These are phyloP conservation scores for Actinomucor elegans DNA, from an alignment of 371 early-diverging fungal genomes.

Conservation along the genomic window DNA sequence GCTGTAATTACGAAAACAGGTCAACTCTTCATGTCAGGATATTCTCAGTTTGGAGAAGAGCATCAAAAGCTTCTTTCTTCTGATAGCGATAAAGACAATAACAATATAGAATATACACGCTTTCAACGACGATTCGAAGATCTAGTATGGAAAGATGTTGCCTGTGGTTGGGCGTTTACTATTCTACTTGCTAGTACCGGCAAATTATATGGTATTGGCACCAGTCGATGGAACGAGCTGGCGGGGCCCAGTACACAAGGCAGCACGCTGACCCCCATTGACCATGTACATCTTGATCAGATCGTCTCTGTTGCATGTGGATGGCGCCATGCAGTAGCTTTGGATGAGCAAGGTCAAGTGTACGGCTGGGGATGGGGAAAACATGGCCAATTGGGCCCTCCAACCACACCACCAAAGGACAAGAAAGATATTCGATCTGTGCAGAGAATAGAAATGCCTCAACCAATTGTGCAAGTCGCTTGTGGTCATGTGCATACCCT, in stretches of 20 bases:
- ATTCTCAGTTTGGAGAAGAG: conserved; percentile 18
- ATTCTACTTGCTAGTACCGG: conserved; percentile 36
- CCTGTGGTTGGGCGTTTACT: conserved; percentile 65
- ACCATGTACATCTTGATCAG: conserved; percentile 1
- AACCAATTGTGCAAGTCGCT: conserved; percentile 29
- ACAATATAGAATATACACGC: conserved; percentile 4
- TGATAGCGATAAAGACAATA: conserved; percentile 2
- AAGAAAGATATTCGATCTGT: conserved; percentile 22
- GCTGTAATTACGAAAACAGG: conserved; percentile 44
- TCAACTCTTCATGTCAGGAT: conserved; percentile 19
- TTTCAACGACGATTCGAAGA: conserved; percentile 5
- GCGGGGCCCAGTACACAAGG: conserved; percentile 11
- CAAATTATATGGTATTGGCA: conserved; percentile 49
- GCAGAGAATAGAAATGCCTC: conserved; percentile 16
- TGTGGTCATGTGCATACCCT: conserved; percentile 61
- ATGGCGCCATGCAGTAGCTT: conserved; percentile 57
- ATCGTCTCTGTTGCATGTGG: conserved; percentile 59
- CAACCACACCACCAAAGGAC: conserved; percentile 12
- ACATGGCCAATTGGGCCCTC: conserved; percentile 59
- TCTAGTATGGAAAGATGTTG: conserved; percentile 44
- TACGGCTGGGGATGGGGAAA: conserved; percentile 67
- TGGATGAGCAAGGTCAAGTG: conserved; percentile 38
- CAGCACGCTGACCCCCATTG: conserved; percentile 4
- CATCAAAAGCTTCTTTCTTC: not conserved
- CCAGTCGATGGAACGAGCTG: conserved; percentile 54